phyloP scores from a whole-genome alignment of 2,329 filamentous ascomycete species.

The Trichophyton verrucosum region DNA sequence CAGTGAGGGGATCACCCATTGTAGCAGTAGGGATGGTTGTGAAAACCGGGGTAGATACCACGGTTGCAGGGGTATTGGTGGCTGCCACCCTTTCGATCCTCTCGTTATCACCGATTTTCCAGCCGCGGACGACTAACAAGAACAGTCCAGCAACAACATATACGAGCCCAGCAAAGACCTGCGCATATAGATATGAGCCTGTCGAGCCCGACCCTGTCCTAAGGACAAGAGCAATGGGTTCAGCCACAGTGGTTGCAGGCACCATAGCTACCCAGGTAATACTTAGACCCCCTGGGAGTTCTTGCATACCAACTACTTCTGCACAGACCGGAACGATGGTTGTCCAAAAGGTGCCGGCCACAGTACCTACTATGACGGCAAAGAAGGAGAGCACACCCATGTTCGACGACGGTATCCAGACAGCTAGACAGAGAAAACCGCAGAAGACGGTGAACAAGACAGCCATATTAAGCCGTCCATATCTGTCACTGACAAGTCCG shows the following conservation, averaged over 20 bases:
- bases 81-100: slow-evolving; percentile 13
- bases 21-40: not conserved
- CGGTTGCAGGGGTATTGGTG: not conserved
- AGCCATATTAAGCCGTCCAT: slow-evolving; percentile 53
- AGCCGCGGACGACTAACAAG: slow-evolving; percentile 30
- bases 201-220: slow-evolving; percentile 26
- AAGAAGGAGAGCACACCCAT: slow-evolving; percentile 50
- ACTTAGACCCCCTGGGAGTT: slow-evolving; percentile 45
- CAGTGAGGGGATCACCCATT: not conserved
- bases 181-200: slow-evolving; percentile 28
- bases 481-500: slow-evolving; percentile 49
- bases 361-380: slow-evolving; percentile 44
- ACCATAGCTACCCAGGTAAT: slow-evolving; percentile 49
- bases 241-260: slow-evolving; percentile 36
- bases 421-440: slow-evolving; percentile 46
- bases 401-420: slow-evolving; percentile 49
- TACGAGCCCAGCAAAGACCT: slow-evolving; percentile 49
- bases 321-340: slow-evolving; percentile 47
- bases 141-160: slow-evolving; percentile 45
- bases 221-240: slow-evolving; percentile 50
- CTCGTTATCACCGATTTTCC: slow-evolving; percentile 27
- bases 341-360: slow-evolving; percentile 49
- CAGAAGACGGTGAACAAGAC: slow-evolving; percentile 42
- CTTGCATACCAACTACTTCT: slow-evolving; percentile 48
- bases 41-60: not conserved